Percentiles rank a stretch among this genome's conserved stretches.
Conservation (phyloP, 2,329 filamentous ascomycete species). For the Nothomitra cinnamomea region DNA sequence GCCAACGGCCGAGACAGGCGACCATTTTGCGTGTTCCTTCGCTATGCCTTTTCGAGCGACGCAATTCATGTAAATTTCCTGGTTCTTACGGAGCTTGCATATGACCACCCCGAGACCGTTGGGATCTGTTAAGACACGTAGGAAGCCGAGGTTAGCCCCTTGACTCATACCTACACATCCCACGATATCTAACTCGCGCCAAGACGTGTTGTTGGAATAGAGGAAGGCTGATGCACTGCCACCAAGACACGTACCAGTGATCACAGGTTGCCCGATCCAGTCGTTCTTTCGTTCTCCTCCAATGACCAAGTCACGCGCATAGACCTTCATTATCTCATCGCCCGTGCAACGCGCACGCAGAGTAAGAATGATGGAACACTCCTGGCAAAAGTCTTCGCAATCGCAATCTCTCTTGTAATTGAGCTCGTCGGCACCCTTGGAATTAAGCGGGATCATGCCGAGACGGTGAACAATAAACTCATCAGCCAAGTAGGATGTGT, state of each 20-base stretch:
- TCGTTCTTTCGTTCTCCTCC: constrained; percentile 49
- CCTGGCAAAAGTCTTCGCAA: constrained; percentile 90
- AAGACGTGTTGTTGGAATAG: neutral
- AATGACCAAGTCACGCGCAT: constrained; percentile 73
- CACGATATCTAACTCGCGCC: neutral
- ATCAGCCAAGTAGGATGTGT: constrained; percentile 90
- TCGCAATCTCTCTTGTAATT: constrained; percentile 88
- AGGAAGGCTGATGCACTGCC: neutral
- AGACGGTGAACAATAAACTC: constrained; percentile 91
- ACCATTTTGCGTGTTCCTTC: constrained; percentile 98
- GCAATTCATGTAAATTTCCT: constrained; percentile 79
- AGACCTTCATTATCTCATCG: constrained; percentile 85
- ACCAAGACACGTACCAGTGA: constrained; percentile 21
- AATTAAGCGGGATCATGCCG: constrained; percentile 74
- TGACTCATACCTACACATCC: too few relatives aligned
- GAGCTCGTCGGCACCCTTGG: constrained; percentile 65
- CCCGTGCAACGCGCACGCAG: constrained; percentile 73
- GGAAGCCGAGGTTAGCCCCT: too few relatives aligned
- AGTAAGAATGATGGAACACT: constrained; percentile 71
- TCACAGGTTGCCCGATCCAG: constrained; percentile 62
- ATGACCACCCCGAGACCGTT: constrained; percentile 72
- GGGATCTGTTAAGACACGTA: constrained; percentile 38
- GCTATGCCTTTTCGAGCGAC: constrained; percentile 97
- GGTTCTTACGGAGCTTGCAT: constrained; percentile 74
- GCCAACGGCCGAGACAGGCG: constrained; percentile 75